Evolutionary conservation across 495 filamentous ascomycete genomes (phyloP).

Genomic region (Xylaria grammica): DNA sequence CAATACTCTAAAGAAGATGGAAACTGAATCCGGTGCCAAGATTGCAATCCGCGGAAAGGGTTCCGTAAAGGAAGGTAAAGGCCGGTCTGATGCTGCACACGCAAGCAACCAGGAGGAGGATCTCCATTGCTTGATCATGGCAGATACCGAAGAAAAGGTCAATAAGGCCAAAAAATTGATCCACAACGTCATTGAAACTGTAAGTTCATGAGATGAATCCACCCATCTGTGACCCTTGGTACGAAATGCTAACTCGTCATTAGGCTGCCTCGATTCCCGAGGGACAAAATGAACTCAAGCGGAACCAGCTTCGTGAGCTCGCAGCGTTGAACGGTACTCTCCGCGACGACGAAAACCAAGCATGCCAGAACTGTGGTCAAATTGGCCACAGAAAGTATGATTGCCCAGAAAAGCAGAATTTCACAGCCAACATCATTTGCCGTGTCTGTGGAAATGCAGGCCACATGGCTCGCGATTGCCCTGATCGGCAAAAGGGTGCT

Average conservation of each 20-base stretch:
- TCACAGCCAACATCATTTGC: constrained; percentile 98
- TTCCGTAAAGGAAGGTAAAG: constrained; percentile 99
- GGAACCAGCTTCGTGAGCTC: constrained; percentile 96
- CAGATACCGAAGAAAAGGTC: constrained; percentile 97
- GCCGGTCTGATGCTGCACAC: constrained; percentile 96
- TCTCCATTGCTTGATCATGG: constrained; percentile 98
- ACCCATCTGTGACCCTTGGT: neutral
- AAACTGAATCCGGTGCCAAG: constrained; percentile 93
- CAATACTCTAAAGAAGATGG: constrained; percentile 99
- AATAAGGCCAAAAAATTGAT: constrained; percentile 97
- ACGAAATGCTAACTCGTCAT: constrained; percentile 30
- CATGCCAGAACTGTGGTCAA: constrained; percentile 99
- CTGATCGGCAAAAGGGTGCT: constrained; percentile 84
- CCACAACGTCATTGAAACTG: constrained; percentile 97
- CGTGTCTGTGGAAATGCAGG: constrained; percentile 95
- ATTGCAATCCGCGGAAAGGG: constrained; percentile 99
- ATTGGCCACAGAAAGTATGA: constrained; percentile 99
- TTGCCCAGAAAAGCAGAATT: constrained; percentile 97
- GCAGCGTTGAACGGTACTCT: constrained; percentile 97
- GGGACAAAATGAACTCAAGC: constrained; percentile 97
- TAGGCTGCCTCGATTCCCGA: constrained; percentile 98
- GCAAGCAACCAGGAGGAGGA: constrained; percentile 99
- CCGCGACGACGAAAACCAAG: constrained; percentile 98
- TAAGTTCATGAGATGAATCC: constrained; percentile 51
- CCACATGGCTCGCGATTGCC: constrained; percentile 93